Evolutionary conservation across 768 basidiomycete species (phyloP).

Genomic region (Leucocoprinus leucothites): DNA sequence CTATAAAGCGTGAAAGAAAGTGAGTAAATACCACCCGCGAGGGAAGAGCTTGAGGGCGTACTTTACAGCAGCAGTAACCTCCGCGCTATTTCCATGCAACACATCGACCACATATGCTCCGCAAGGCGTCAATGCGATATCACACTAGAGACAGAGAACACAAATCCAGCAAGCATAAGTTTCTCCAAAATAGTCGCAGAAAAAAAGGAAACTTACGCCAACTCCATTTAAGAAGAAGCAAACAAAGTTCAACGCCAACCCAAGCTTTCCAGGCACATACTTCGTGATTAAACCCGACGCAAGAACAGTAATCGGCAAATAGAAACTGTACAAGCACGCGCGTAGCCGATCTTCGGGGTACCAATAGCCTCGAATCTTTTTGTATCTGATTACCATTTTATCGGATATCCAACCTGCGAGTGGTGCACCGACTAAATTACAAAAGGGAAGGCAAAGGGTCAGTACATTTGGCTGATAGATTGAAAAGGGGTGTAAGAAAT

Average conservation of each 20-base stretch:
- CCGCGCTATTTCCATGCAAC: conserved; percentile 58
- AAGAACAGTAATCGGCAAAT: conserved; percentile 52
- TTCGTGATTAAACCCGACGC: conserved; percentile 25
- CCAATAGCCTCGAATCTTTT: conserved; percentile 49
- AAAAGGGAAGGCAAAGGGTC: not conserved
- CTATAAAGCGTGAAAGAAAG: not conserved
- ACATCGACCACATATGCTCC: conserved; percentile 61
- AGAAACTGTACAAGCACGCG: conserved; percentile 44
- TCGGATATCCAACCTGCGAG: conserved; percentile 62
- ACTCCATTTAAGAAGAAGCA: conserved; percentile 64
- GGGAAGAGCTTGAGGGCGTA: conserved; percentile 22
- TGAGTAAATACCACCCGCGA: not conserved
- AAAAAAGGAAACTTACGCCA: conserved; percentile 43
- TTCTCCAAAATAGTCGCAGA: not conserved
- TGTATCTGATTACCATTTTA: conserved; percentile 42
- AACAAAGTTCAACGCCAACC: conserved; percentile 46
- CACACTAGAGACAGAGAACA: conserved; percentile 30
- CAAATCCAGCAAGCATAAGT: not conserved
- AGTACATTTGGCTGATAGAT: not conserved
- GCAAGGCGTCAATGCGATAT: conserved; percentile 52
- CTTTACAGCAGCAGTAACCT: conserved; percentile 57
- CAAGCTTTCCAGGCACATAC: conserved; percentile 46
- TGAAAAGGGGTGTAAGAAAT: not conserved
- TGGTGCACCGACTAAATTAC: conserved; percentile 51
- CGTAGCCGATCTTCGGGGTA: conserved; percentile 69